A percentile compares a stretch with the other conserved stretches of the same genome.
phyloP scores from a whole-genome alignment of 371 early-diverging fungal genomes.

The Mucor ambiguus region DNA sequence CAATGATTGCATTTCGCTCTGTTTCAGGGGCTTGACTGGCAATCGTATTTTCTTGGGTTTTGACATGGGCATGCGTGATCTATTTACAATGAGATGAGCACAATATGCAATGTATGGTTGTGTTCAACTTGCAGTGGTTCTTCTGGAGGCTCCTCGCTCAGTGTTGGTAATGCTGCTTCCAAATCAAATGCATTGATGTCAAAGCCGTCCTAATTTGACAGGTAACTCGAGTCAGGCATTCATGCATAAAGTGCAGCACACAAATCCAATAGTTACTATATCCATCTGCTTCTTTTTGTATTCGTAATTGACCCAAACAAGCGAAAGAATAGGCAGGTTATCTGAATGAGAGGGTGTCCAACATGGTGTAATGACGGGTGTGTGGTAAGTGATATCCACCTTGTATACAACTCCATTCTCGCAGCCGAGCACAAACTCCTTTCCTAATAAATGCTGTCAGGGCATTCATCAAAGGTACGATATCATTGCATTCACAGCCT shows the following conservation, averaged over 20 bases:
- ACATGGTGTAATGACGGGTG: constrained; percentile 10
- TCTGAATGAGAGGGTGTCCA: constrained; percentile 2
- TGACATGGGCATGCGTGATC: neutral
- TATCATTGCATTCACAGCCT: neutral
- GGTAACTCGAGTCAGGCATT: neutral
- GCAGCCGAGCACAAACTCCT: constrained; percentile 26
- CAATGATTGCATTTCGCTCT: constrained; percentile 15
- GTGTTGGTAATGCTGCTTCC: constrained; percentile 11
- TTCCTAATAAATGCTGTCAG: constrained; percentile 13
- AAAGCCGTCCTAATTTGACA: constrained; percentile 24
- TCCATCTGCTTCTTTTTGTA: constrained; percentile 12
- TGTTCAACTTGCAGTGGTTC: constrained; percentile 17
- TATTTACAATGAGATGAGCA: neutral
- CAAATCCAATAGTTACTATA: constrained; percentile 13
- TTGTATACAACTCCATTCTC: constrained; percentile 21
- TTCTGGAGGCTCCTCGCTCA: constrained; percentile 17
- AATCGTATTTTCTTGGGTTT: constrained; percentile 6
- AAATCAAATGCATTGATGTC: constrained; percentile 21
- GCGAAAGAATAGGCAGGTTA: neutral
- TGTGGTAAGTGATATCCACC: constrained; percentile 14
- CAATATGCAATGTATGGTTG: neutral
- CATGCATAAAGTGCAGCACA: neutral
- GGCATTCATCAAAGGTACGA: neutral
- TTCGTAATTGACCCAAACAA: constrained; percentile 22
- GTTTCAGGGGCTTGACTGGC: constrained; percentile 13